phyloP scores from a whole-genome alignment of 2,329 filamentous ascomycete species.

The Alternaria ventricosa region DNA sequence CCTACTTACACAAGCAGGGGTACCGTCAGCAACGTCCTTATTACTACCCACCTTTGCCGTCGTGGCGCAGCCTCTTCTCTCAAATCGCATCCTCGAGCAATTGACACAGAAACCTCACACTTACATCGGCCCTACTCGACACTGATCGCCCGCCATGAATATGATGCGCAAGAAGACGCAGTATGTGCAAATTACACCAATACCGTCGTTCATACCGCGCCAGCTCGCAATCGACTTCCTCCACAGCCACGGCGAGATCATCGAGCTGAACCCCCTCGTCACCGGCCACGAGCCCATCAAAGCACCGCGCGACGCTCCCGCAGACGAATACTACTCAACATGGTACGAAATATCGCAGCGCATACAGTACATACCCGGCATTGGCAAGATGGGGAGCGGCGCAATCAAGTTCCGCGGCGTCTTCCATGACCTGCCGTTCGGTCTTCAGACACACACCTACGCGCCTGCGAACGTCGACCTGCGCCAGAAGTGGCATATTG shows the following conservation, averaged over 20 bases:
- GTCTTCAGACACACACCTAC: conserved; percentile 74
- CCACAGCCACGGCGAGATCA: conserved; percentile 73
- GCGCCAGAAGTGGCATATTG: conserved; percentile 71
- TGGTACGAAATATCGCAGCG: conserved; percentile 77
- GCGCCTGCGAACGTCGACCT: conserved; percentile 71
- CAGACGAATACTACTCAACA: conserved; percentile 75
- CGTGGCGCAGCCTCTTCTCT: background rate
- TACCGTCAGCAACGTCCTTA: conserved; percentile 13
- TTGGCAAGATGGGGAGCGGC: conserved; percentile 69
- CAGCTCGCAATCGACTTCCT: conserved; percentile 76
- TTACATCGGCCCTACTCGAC: background rate
- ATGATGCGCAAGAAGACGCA: conserved; percentile 64
- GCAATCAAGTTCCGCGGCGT: conserved; percentile 73
- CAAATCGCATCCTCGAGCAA: conserved; percentile 1
- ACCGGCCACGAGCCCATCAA: conserved; percentile 68
- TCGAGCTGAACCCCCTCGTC: conserved; percentile 73
- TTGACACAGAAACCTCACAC: background rate
- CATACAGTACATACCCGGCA: conserved; percentile 71
- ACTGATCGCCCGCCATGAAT: conserved; percentile 24
- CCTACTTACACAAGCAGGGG: conserved; percentile 14
- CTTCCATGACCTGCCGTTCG: conserved; percentile 76
- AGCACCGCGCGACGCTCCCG: conserved; percentile 69
- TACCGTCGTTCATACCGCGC: conserved; percentile 72
- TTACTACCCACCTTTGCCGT: background rate
- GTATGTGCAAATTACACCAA: conserved; percentile 73